phyloP scores from a whole-genome alignment of 768 basidiomycete species.

The Russula emetica region DNA sequence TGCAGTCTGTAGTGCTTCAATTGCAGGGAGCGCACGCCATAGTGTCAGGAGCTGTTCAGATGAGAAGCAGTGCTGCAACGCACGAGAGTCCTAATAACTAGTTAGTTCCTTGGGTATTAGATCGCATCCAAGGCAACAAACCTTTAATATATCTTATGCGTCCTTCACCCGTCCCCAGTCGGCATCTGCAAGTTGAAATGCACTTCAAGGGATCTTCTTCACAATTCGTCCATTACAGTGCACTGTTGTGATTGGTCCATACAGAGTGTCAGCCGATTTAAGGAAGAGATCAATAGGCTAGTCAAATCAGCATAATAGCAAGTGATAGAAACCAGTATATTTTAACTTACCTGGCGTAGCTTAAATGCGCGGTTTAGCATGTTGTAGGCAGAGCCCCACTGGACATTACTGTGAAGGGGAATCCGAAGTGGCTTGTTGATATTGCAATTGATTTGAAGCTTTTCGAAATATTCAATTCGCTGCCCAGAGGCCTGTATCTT shows the following conservation, averaged over 20 bases:
- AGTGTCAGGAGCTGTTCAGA: neutral
- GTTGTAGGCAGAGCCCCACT: neutral
- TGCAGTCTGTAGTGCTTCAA: neutral
- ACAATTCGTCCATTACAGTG: neutral
- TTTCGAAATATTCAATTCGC: neutral
- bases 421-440: neutral
- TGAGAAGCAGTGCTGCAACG: neutral
- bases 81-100: neutral
- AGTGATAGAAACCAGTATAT: no score
- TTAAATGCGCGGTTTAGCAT: neutral
- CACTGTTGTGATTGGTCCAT: neutral
- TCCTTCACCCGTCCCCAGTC: conserved; percentile 2
- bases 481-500: neutral
- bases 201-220: neutral
- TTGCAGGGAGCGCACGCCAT: neutral
- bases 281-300: neutral
- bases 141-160: neutral
- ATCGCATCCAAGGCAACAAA: neutral
- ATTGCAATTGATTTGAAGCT: neutral
- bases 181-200: neutral
- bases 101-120: no score
- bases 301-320: neutral
- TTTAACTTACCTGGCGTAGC: no score
- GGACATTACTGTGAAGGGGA: conserved; percentile 1
- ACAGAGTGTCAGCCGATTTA: neutral